Conservation (phyloP, 768 basidiomycete genomes). For the Panaeolus cyanescens region DNA sequence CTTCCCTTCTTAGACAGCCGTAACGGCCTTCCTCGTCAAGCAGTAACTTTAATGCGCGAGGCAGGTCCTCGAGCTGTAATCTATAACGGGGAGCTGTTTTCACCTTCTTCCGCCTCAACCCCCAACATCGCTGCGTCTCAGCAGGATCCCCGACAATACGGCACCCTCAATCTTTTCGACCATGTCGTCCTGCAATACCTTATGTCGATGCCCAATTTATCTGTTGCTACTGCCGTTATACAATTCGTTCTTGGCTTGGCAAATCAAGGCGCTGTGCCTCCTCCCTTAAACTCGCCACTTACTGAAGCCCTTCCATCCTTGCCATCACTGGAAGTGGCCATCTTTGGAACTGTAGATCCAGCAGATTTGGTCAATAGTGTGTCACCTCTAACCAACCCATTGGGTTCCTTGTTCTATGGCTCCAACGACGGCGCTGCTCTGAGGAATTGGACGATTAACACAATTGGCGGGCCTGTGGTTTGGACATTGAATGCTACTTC, state of each 20-base stretch:
- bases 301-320: constrained; percentile 43
- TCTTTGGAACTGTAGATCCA: constrained; percentile 58
- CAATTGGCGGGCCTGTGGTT: constrained; percentile 34
- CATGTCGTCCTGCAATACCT: constrained; percentile 64
- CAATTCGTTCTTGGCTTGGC: constrained; percentile 42
- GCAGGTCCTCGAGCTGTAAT: constrained; percentile 50
- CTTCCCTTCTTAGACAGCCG: constrained; percentile 55
- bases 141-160: constrained; percentile 53
- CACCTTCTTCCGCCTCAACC: constrained; percentile 41
- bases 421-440: constrained; percentile 47
- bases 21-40: constrained; percentile 47
- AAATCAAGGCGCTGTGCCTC: constrained; percentile 38
- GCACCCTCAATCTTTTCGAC: constrained; percentile 52
- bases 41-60: constrained; percentile 45
- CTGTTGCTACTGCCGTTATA: constrained; percentile 48
- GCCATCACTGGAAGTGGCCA: constrained; percentile 59
- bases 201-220: constrained; percentile 46
- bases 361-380: constrained; percentile 48
- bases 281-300: constrained; percentile 39
- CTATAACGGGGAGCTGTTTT: constrained; percentile 52
- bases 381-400: constrained; percentile 52
- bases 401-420: constrained; percentile 60
- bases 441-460: constrained; percentile 56
- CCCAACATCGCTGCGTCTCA: constrained; percentile 32
- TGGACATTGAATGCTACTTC: constrained; percentile 60